Base-by-base conservation (phyloP, 495 filamentous ascomycete species). In the Aspergillus steynii region DNA sequence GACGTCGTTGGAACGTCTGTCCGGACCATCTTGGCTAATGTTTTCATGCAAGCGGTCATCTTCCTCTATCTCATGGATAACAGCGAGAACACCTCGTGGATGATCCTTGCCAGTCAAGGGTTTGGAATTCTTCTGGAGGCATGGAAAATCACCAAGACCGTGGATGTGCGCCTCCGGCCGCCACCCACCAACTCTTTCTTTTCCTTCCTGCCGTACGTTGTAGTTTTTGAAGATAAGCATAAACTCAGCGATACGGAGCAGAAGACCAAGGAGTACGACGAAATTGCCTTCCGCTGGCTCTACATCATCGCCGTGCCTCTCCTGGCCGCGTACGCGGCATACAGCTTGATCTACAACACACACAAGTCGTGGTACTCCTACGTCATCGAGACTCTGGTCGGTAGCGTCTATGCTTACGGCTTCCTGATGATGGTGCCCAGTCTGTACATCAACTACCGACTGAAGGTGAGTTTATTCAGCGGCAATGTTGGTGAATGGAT, bases 391-490 rank as follows among this genome's bases (percentile, higher is more conserved):
- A 97, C 95, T 0, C 86, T 98, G 2, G 95, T 99, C 15, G 95
- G 95, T 5, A 93, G 89, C 52, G 95, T 99, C 34, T 99, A 99
- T 71, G 94, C 95, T 1, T 99, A 99, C 68, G 95, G 95, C 7
- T 99, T 99, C 80, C 76, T 99, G 61, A 98, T 99, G 96, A 98
- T 99, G 95, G 91, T 99, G 20, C 95, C 95, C 29, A 89, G 86
- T 60, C 80, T 99, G 57, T 99, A 98, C 74, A 99, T 99, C 85
- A 99, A 99, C 81, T 99, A 99, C 79, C 85, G 94, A 7, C 84
- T 99, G 64, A 95, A 98, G 76, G 81, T 83, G 54, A 31, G 78
- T 70, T 14, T 34, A 31, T 28, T 54, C 14, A 46, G n/a, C 27
- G 25, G 27, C 25, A 14, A 29, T 27, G 27, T 25, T 8, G 46